phyloP scores from a whole-genome alignment of 148 eudicot genomes.

The Beta vulgaris region DNA sequence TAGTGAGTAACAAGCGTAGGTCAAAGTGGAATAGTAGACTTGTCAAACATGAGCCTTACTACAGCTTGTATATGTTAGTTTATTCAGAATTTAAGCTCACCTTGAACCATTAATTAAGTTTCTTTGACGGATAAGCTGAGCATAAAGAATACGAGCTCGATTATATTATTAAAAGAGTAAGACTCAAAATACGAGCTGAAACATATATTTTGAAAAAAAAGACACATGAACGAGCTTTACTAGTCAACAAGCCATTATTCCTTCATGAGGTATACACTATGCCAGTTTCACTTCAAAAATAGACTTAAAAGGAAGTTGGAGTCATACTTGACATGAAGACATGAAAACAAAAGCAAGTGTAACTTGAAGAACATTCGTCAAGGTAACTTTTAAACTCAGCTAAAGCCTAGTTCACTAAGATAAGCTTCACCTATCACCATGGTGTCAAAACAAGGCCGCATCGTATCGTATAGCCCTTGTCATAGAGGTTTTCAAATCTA shows the following conservation, averaged over 20 bases:
- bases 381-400: background rate
- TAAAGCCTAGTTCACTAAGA: background rate
- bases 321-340: too few species aligned
- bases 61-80: background rate
- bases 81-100: background rate
- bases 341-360: too few species aligned
- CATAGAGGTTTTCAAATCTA: too few species aligned
- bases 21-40: background rate
- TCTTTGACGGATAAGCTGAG: background rate
- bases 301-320: too few species aligned
- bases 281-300: background rate
- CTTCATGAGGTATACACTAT: background rate
- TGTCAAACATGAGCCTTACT: background rate
- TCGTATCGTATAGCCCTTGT: too few species aligned
- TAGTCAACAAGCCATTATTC: background rate
- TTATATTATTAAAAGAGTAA: background rate
- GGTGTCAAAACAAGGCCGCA: too few species aligned
- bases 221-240: background rate
- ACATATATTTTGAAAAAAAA: background rate
- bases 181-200: background rate
- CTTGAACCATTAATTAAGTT: background rate
- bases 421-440: background rate
- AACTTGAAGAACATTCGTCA: background rate
- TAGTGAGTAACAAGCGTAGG: background rate
- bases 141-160: background rate